Base-by-base conservation (phyloP, 306 rosid species). In the Vigna angularis region DNA sequence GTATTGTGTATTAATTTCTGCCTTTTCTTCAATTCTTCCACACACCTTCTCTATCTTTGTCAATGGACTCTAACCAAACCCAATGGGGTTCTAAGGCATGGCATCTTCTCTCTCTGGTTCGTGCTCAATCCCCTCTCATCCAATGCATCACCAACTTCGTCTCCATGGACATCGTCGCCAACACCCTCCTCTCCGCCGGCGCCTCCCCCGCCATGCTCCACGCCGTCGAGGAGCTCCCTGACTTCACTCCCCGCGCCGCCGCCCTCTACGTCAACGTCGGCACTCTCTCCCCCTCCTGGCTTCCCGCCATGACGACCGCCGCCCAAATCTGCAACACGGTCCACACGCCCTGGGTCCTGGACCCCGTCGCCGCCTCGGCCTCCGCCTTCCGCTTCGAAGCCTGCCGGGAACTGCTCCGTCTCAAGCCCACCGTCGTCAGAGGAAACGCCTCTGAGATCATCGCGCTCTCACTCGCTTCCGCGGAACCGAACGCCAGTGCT, bases 201-300 rank as follows among this genome's bases (percentile, higher is more conserved):
- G 97, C 97, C 1, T 94, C 98, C 3, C 97, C 97, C 28, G 95
- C 98, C 55, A 94, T 91, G 98, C 85, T 94, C 56, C 97, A 92
- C 79, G 59, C 86, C 11, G n/a, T 85, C 0, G 84, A 89, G 50
- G 98, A 92, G 75, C 72, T 92, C 45, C 87, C 89, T 0, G 90
- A 95, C 12, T 95, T 95, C 87, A 90, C 98, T 2, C 98, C 95
- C 2, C 85, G 79, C 18, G 81, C 68, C 24, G 79, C 59, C 49
- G 92, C 93, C 2, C 90, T 95, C 74, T 88, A 79, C 77, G 1
- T 92, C 79, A 95, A 92, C 83, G 61, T 89, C 26, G 98, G 97
- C 72, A 92, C 98, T 0, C 95, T 95, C 42, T 78, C 98, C 49
- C 72, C 95, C 14, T 40, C 74, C 45, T 92, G 92, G 93, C 62